phyloP scores from a whole-genome alignment of 495 filamentous ascomycete species.

The Letharia columbiana region DNA sequence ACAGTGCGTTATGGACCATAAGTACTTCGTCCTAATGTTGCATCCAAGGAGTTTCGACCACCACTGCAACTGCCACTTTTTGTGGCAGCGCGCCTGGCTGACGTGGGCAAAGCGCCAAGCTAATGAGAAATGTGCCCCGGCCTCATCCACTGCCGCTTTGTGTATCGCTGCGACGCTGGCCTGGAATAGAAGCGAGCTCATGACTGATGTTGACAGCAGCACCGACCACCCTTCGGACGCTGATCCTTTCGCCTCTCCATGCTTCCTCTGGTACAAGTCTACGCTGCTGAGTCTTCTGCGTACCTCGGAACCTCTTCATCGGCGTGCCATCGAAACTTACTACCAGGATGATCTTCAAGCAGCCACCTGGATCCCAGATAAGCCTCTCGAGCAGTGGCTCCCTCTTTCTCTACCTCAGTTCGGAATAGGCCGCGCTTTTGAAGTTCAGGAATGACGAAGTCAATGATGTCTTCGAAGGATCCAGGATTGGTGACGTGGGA shows the following conservation, averaged over 20 bases:
- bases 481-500: slow-evolving; percentile 46
- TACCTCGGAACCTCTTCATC: background rate
- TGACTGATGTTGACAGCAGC: background rate
- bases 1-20: too few relatives aligned
- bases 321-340: background rate
- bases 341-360: background rate
- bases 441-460: slow-evolving; percentile 26
- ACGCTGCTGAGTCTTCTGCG: background rate
- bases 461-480: slow-evolving; percentile 48
- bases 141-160: too few relatives aligned
- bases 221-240: background rate
- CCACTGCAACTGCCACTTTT: too few relatives aligned
- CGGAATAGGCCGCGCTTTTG: background rate
- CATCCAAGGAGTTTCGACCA: too few relatives aligned
- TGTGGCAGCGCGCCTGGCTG: too few relatives aligned
- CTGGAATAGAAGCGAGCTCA: background rate
- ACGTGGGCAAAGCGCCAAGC: too few relatives aligned
- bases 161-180: background rate
- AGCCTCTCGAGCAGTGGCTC: background rate
- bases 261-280: background rate
- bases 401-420: background rate
- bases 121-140: too few relatives aligned
- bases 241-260: background rate
- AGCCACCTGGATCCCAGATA: background rate
- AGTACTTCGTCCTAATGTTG: too few relatives aligned